Evolutionary conservation across 805 yeast genomes (phyloP).

Genomic region (Jamesozyma piceae): DNA sequence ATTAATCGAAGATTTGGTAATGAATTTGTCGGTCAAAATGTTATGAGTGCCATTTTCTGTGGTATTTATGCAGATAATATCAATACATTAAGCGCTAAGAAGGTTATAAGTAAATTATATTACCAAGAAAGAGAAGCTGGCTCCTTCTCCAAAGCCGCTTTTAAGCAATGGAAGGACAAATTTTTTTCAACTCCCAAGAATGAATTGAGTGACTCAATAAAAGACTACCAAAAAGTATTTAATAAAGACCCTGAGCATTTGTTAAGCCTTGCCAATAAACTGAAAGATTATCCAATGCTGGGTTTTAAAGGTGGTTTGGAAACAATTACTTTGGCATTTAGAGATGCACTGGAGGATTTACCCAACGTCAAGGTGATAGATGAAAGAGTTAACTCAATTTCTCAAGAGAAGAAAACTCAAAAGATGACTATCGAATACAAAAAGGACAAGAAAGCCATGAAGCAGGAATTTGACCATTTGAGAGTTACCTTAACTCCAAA

Average conservation of each 20-base stretch:
- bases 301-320: slow-evolving; percentile 49
- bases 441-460: neutral
- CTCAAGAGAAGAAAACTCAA: neutral
- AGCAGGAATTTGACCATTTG: slow-evolving; percentile 41
- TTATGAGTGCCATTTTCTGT: slow-evolving; percentile 73
- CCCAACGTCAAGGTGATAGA: slow-evolving; percentile 29
- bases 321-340: slow-evolving; percentile 39
- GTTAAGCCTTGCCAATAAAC: slow-evolving; percentile 25
- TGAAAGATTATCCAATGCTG: slow-evolving; percentile 55
- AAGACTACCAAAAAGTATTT: slow-evolving; percentile 33
- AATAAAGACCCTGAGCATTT: slow-evolving; percentile 35
- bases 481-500: slow-evolving; percentile 49
- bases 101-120: slow-evolving; percentile 48
- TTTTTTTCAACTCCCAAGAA: slow-evolving; percentile 7
- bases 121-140: slow-evolving; percentile 53
- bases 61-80: slow-evolving; percentile 92
- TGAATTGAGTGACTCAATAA: slow-evolving; percentile 26
- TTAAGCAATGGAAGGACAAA: slow-evolving; percentile 29
- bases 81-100: slow-evolving; percentile 50
- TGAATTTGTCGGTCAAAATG: slow-evolving; percentile 36
- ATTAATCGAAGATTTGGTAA: slow-evolving; percentile 59
- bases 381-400: slow-evolving; percentile 6
- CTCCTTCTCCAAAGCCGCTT: slow-evolving; percentile 41
- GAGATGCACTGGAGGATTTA: slow-evolving; percentile 29
- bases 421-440: neutral